Conservation (phyloP, 345 rosid genomes). For the Syzygium grande region DNA sequence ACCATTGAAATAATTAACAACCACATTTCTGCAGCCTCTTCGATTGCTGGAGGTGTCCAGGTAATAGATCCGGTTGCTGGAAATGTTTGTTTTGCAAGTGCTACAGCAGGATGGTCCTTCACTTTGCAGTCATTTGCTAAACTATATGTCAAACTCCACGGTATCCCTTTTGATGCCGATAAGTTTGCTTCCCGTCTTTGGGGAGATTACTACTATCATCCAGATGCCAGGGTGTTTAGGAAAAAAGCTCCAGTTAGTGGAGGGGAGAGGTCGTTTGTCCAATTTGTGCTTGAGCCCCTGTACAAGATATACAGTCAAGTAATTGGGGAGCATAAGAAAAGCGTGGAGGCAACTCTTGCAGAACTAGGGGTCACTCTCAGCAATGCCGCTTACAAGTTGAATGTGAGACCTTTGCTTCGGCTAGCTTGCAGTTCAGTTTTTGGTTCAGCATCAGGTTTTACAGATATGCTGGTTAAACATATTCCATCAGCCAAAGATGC, state of each 20-base stretch:
- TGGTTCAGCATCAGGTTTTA: constrained; percentile 95
- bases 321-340: constrained; percentile 95
- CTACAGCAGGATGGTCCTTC: constrained; percentile 93
- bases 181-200: constrained; percentile 91
- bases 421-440: constrained; percentile 87
- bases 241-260: constrained; percentile 76
- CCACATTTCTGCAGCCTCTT: constrained; percentile 81
- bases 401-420: constrained; percentile 88
- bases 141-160: constrained; percentile 84
- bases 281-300: constrained; percentile 92
- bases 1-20: constrained; percentile 87
- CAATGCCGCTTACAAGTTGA: constrained; percentile 82
- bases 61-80: constrained; percentile 87
- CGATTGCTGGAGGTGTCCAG: constrained; percentile 84
- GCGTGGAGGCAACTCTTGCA: constrained; percentile 92
- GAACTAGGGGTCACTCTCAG: constrained; percentile 93
- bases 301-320: constrained; percentile 98
- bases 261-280: constrained; percentile 89
- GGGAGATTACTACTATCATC: constrained; percentile 88
- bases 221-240: constrained; percentile 61
- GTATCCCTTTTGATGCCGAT: constrained; percentile 78
- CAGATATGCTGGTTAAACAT: constrained; percentile 93
- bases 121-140: constrained; percentile 96
- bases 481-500: constrained; percentile 93
- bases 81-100: constrained; percentile 96